Base-by-base conservation (phyloP, 805 yeast species). In the Lipomyces yamanashiensis region DNA sequence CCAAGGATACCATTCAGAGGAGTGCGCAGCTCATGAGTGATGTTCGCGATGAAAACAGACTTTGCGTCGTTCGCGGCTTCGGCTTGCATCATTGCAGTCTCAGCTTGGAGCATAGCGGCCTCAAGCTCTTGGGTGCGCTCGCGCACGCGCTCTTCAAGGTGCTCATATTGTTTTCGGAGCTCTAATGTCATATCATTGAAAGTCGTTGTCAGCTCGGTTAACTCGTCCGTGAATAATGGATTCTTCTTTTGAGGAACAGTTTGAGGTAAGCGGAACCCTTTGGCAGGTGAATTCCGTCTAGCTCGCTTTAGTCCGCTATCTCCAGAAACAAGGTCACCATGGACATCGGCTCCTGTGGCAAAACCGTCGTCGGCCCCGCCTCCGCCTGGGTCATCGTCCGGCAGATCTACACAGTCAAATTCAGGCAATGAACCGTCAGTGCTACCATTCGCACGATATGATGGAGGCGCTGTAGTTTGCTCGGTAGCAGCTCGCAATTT, bases 1-100 rank as follows among this genome's bases (percentile, higher is more conserved):
- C 98, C 98, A 59, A 95, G 78, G 48, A 95, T 95, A 74, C 99
- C 99, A 75, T 95, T 95, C 66, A 95, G 79, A 1, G 99, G 99
- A 0, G 98, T 95, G 70, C 98, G 84, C 72, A 95, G 80, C 78
- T 95, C 99, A 75, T 91, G 97, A 0, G 97, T 90, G 17, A 91
- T 92, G 70, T 92, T 90, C 1, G 97, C 97, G 71, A 91, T 87
- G 74, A 91, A 91, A 7, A 90, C 92, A 7, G 98, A 92, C 73
- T 95, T 95, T 2, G 98, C 97, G 70, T 95, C 98, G 75, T 93
- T 93, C 0, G 99, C 99, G 36, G 88, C 85, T 50, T 77, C 80
- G 2, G 82, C 82, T 37, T 70, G 71, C 5, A 72, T 59, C 53
- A 73, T 71, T 7, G 78, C 77, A 9, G 97, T 95, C 51, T 59